Percentiles rank a stretch among this genome's conserved stretches.
Conservation (phyloP, 495 filamentous ascomycete species). For the Hyaloscypha bicolor region DNA sequence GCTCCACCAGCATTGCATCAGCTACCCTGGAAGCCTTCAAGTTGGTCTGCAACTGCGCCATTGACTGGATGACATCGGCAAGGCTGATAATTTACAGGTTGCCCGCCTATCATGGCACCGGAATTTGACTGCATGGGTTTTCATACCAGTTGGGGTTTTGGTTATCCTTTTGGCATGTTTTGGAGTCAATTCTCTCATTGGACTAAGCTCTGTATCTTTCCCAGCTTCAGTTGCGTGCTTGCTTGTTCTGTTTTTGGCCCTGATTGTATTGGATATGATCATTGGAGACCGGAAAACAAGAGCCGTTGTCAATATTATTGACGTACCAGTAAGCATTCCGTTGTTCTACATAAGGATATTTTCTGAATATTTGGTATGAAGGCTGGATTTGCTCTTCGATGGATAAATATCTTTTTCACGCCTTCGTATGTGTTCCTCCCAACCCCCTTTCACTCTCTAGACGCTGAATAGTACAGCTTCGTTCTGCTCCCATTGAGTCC, state of each 20-base stretch:
- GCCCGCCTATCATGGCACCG: slow-evolving; percentile 36
- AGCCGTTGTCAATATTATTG: slow-evolving; percentile 45
- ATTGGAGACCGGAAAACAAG: slow-evolving; percentile 49
- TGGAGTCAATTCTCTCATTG: slow-evolving; percentile 51
- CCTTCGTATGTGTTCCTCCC: slow-evolving; percentile 37
- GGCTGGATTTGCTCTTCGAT: slow-evolving; percentile 56
- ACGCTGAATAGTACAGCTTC: slow-evolving; percentile 36
- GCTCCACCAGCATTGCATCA: neutral
- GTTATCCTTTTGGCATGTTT: slow-evolving; percentile 52
- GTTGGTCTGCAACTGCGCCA: slow-evolving; percentile 19
- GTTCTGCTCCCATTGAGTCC: slow-evolving; percentile 54
- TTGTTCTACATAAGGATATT: neutral
- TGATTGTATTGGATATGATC: slow-evolving; percentile 44
- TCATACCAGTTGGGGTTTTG: slow-evolving; percentile 48
- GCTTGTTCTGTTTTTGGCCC: slow-evolving; percentile 47
- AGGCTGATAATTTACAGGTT: slow-evolving; percentile 29
- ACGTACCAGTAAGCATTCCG: slow-evolving; percentile 47
- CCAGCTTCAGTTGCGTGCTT: slow-evolving; percentile 56
- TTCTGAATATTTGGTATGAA: slow-evolving; percentile 26
- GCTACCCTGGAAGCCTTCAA: slow-evolving; percentile 26
- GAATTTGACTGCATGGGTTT: slow-evolving; percentile 49
- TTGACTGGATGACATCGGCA: neutral
- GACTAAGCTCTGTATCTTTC: slow-evolving; percentile 50
- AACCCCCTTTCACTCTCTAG: neutral
- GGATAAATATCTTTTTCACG: slow-evolving; percentile 58